These are phyloP conservation scores for Phytomonas sp. DNA, from an alignment of 208 protist species.

Conservation along the genomic window DNA sequence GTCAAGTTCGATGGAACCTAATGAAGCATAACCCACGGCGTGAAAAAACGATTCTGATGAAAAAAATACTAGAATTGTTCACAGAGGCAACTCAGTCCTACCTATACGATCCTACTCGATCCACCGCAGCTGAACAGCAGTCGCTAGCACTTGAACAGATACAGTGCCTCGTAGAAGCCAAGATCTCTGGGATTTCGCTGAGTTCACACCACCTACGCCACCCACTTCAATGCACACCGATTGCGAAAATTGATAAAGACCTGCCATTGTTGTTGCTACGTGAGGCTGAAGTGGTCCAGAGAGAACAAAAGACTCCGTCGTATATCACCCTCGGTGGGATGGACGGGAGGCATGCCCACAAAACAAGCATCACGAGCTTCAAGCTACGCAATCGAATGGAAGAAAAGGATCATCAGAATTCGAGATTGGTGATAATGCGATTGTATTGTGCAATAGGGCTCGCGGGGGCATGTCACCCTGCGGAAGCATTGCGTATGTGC, in stretches of 20 bases:
- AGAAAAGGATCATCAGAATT: neutral
- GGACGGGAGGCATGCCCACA: neutral
- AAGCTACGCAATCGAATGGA: neutral
- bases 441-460: constrained; percentile 33
- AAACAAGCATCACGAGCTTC: neutral
- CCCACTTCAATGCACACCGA: constrained; percentile 35
- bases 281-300: constrained; percentile 17
- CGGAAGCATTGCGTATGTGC: constrained; percentile 24
- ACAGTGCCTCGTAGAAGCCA: constrained; percentile 60
- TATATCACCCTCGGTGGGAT: neutral
- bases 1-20: constrained; percentile 38
- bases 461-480: constrained; percentile 21
- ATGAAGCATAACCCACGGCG: constrained; percentile 25
- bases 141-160: constrained; percentile 45
- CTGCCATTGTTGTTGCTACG: constrained; percentile 39
- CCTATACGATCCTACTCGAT: neutral
- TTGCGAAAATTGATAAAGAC: constrained; percentile 31
- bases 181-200: constrained; percentile 30
- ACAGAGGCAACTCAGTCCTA: constrained; percentile 6
- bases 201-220: constrained; percentile 35
- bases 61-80: constrained; percentile 40
- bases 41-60: constrained; percentile 26
- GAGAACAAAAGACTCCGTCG: neutral
- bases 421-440: constrained; percentile 6
- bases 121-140: constrained; percentile 18